These are phyloP conservation scores for Hymenoscyphus fructigenus DNA, from an alignment of 2,329 filamentous ascomycete species.

Conservation along the genomic window DNA sequence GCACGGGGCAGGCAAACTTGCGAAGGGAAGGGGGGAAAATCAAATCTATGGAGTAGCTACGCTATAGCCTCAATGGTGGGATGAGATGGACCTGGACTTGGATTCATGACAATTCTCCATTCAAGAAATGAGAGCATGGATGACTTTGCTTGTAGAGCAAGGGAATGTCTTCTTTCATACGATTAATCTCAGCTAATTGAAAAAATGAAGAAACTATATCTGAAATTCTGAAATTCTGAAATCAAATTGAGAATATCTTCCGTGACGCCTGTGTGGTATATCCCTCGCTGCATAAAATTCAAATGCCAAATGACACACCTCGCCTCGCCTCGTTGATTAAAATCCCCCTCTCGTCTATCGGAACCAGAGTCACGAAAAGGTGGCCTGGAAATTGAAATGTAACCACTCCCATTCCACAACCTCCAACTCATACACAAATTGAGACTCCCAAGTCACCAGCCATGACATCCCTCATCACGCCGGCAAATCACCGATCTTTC, in stretches of 20 bases:
- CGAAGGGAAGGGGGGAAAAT: background rate
- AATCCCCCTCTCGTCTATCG: background rate
- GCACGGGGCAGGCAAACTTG: background rate
- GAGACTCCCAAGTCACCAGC: background rate
- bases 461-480: conserved; percentile 17
- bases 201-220: background rate
- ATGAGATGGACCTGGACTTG: background rate
- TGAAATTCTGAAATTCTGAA: background rate
- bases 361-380: background rate
- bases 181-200: background rate
- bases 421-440: background rate
- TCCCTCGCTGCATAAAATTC: conserved; percentile 2
- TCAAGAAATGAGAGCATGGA: background rate
- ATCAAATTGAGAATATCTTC: background rate
- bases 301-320: background rate
- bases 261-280: conserved; percentile 6
- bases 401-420: background rate
- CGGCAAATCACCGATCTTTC: conserved; percentile 41
- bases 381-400: background rate
- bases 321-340: background rate
- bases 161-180: background rate
- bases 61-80: background rate
- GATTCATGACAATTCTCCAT: background rate
- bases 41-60: background rate
- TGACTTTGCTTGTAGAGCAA: background rate